Evolutionary conservation across 108 stramenopile species (phyloP).

Genomic region (Cyclotella sp.): DNA sequence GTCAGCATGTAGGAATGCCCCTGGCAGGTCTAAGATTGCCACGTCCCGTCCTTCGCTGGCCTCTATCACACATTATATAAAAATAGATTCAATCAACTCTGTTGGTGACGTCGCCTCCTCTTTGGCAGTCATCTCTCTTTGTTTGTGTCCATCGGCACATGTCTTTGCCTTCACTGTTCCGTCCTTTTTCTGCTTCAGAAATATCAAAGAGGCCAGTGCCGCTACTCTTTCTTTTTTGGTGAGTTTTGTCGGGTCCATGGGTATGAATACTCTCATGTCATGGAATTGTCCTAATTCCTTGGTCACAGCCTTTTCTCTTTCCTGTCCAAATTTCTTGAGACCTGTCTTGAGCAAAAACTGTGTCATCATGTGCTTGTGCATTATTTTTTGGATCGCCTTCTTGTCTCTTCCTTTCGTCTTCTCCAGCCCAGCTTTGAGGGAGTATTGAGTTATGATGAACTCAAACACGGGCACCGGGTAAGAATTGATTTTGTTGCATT

Average conservation of each 20-base stretch:
- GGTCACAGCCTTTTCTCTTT: neutral
- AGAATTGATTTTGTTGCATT: too few relatives aligned
- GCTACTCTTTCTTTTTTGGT: neutral
- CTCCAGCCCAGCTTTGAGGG: too few relatives aligned
- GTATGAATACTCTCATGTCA: neutral
- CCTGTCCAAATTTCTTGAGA: neutral
- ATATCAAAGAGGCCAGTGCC: neutral
- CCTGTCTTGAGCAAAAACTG: neutral
- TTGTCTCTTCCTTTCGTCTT: neutral
- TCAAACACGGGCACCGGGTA: too few relatives aligned
- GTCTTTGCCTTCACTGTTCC: neutral
- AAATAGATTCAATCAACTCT: neutral
- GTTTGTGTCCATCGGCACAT: neutral
- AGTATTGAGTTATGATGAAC: too few relatives aligned
- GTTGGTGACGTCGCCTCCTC: constrained; percentile 1
- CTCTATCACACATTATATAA: neutral
- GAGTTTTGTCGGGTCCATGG: neutral
- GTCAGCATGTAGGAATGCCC: neutral
- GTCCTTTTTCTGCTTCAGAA: neutral
- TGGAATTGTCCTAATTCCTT: constrained; percentile 3
- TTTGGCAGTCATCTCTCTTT: neutral
- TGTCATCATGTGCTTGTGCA: neutral
- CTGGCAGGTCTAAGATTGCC: neutral
- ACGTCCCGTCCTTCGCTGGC: neutral
- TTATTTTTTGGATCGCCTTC: neutral